Percentiles rank a stretch among this genome's conserved stretches.
phyloP scores from a whole-genome alignment of 352 stramenopile species.

The Phytophthora brassicae region DNA sequence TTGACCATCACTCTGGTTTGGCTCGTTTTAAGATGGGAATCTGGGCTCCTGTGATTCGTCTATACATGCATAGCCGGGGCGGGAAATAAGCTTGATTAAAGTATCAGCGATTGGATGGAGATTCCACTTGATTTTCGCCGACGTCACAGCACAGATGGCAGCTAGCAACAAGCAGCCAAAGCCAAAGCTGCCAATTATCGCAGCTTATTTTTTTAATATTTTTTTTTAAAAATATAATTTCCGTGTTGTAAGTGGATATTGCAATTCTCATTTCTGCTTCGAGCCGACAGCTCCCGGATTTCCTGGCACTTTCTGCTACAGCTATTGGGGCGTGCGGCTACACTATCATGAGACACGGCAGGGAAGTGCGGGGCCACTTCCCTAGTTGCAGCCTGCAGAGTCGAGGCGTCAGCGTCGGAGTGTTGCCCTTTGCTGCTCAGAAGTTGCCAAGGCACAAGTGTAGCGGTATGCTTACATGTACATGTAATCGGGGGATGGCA shows the following conservation, averaged over 20 bases:
- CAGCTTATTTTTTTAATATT: too few species aligned
- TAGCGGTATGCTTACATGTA: too few species aligned
- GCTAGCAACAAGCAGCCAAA: constrained; percentile 7
- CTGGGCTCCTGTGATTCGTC: not conserved
- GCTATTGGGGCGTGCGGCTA: constrained; percentile 16
- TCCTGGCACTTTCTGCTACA: constrained; percentile 22
- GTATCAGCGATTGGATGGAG: constrained; percentile 5
- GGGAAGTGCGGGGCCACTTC: constrained; percentile 3
- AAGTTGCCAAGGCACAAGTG: too few species aligned
- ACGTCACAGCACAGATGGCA: not conserved
- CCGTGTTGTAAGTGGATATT: constrained; percentile 14
- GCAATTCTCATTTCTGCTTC: not conserved
- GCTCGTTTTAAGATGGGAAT: constrained; percentile 26
- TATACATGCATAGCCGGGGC: constrained; percentile 20
- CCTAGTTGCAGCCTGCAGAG: not conserved
- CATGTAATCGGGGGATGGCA: too few species aligned
- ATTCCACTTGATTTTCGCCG: constrained; percentile 16
- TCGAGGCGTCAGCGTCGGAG: too few species aligned
- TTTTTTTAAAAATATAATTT: too few species aligned
- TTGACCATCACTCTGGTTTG: constrained; percentile 20
- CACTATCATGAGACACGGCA: constrained; percentile 28
- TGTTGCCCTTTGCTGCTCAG: too few species aligned
- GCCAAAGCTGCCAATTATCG: not conserved
- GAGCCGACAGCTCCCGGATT: not conserved
- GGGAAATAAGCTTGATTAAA: constrained; percentile 12